These are phyloP conservation scores for Paracamarosporium sp. DNA, from an alignment of 2,329 filamentous ascomycete species.

Conservation along the genomic window DNA sequence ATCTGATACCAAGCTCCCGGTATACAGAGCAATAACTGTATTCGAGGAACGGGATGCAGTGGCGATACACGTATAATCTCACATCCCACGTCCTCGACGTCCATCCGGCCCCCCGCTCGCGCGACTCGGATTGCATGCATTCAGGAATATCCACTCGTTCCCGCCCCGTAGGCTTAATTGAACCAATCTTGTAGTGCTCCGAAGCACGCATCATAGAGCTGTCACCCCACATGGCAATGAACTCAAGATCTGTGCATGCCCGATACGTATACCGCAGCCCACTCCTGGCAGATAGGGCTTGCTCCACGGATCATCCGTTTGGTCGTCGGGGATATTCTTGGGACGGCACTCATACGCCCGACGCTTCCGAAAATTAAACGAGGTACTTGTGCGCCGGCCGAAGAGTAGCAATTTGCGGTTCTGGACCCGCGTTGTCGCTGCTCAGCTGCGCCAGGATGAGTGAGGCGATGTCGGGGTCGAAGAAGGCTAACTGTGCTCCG, in stretches of 20 bases:
- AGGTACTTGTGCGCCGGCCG: background rate
- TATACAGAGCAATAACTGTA: background rate
- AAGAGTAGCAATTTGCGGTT: background rate
- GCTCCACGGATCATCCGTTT: background rate
- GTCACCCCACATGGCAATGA: background rate
- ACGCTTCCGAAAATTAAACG: background rate
- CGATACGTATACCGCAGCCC: background rate
- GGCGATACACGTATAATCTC: background rate
- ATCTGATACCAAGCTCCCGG: background rate
- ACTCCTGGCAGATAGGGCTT: background rate
- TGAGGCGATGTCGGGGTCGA: background rate
- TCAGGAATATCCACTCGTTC: background rate
- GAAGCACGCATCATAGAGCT: background rate
- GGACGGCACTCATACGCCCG: background rate
- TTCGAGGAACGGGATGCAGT: background rate
- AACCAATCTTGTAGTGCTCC: background rate
- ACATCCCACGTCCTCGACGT: no score
- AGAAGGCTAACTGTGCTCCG: background rate
- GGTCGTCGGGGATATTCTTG: background rate
- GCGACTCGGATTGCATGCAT: background rate
- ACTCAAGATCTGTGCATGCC: constrained; percentile 1
- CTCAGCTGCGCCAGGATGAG: background rate
- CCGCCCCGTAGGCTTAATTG: background rate
- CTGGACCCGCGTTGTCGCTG: background rate
- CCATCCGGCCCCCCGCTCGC: background rate